phyloP scores from a whole-genome alignment of 1,284 basidiomycete species.

The Exobasidium rhododendri region DNA sequence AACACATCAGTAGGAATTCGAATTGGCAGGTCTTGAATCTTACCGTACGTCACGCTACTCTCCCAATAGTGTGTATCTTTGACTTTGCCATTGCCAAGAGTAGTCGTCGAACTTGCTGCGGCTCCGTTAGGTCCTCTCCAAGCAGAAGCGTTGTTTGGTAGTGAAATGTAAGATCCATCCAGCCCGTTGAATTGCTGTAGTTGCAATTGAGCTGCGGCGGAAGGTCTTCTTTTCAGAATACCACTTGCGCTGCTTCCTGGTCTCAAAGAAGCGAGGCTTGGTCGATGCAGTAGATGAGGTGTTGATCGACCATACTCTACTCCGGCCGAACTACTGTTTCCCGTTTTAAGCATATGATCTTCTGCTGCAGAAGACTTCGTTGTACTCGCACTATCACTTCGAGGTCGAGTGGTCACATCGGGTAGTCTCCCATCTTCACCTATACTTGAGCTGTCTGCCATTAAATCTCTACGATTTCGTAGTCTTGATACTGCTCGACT shows the following conservation, averaged over 20 bases:
- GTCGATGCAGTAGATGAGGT: slow-evolving; percentile 1
- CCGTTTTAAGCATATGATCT: not conserved
- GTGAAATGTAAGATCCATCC: not conserved
- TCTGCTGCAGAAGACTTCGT: not conserved
- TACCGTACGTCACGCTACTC: slow-evolving; percentile 69
- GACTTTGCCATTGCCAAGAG: slow-evolving; percentile 1
- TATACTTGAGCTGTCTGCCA: not conserved
- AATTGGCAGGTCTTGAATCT: slow-evolving; percentile 29
- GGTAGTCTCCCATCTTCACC: not conserved
- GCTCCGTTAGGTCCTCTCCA: not conserved
- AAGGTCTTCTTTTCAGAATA: not conserved
- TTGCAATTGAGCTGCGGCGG: not conserved
- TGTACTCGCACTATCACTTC: slow-evolving; percentile 7
- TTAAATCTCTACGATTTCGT: not conserved
- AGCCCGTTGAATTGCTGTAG: not conserved
- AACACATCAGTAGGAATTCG: slow-evolving; percentile 42
- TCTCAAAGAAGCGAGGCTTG: slow-evolving; percentile 57
- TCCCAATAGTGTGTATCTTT: slow-evolving; percentile 90
- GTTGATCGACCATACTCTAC: not conserved
- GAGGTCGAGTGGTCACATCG: not conserved
- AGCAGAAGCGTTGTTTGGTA: not conserved
- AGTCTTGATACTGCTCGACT: not conserved
- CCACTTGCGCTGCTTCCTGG: not conserved
- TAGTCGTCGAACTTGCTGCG: not conserved
- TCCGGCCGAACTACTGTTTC: not conserved